Evolutionary conservation across 495 filamentous ascomycete species (phyloP).

Genomic region (Aspergillus biplanus): DNA sequence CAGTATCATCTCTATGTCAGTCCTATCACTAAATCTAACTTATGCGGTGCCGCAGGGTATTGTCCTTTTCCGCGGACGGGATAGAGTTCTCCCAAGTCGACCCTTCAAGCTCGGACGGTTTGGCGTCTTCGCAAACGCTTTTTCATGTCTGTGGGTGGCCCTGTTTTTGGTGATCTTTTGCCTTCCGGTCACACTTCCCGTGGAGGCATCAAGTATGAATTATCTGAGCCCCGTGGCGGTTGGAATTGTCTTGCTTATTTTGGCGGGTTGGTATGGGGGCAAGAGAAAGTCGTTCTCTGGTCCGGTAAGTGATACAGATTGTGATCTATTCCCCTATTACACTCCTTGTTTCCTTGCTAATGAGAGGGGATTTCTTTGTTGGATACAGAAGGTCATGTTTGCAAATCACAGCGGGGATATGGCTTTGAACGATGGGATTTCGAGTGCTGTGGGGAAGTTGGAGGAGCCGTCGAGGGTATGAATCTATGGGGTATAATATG

Average conservation of each 20-base stretch:
- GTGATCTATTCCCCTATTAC: too few species aligned
- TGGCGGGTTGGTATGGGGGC: constrained; percentile 28
- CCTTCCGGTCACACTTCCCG: constrained; percentile 35
- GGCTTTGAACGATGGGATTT: too few species aligned
- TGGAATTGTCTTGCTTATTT: constrained; percentile 28
- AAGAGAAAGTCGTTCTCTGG: constrained; percentile 4
- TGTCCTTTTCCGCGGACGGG: constrained; percentile 33
- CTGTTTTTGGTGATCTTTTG: constrained; percentile 35
- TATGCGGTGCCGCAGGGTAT: constrained; percentile 43
- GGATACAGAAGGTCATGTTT: too few species aligned
- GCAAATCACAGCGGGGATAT: too few species aligned
- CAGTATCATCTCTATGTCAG: constrained; percentile 42
- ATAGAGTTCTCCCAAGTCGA: constrained; percentile 27
- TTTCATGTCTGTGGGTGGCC: constrained; percentile 35
- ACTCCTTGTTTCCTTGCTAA: too few species aligned
- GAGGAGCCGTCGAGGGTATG: too few species aligned
- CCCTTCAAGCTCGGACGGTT: constrained; percentile 32
- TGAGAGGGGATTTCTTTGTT: too few species aligned
- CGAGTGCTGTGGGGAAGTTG: too few species aligned
- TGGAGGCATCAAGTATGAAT: constrained; percentile 34
- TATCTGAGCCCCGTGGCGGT: constrained; percentile 32
- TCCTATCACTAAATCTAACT: constrained; percentile 40
- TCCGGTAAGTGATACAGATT: too few species aligned
- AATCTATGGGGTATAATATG: too few species aligned
- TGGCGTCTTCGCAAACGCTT: constrained; percentile 38